phyloP scores from a whole-genome alignment of 805 yeast genomes.

The Starmerella bombi region DNA sequence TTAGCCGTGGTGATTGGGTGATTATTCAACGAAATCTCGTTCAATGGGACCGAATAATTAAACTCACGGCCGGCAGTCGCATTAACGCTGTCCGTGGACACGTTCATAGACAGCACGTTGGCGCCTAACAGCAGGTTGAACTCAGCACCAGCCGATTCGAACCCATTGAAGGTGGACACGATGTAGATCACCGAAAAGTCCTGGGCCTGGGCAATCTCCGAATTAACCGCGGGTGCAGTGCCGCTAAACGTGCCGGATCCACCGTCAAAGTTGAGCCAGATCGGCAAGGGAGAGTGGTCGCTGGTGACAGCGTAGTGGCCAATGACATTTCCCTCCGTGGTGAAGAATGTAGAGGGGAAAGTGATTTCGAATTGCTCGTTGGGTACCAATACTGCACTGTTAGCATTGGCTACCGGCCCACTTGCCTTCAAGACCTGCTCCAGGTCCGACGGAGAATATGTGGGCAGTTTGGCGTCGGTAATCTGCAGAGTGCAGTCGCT shows the following conservation, averaged over 20 bases:
- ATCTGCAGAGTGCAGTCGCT: slow-evolving; percentile 49
- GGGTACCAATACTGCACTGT: slow-evolving; percentile 62
- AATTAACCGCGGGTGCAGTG: slow-evolving; percentile 73
- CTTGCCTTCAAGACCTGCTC: slow-evolving; percentile 42
- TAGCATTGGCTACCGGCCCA: slow-evolving; percentile 66
- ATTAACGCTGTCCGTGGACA: slow-evolving; percentile 47
- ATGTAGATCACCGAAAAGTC: slow-evolving; percentile 56
- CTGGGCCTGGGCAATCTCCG: slow-evolving; percentile 77
- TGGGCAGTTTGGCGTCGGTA: slow-evolving; percentile 43
- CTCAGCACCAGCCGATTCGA: slow-evolving; percentile 50
- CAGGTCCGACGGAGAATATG: slow-evolving; percentile 34
- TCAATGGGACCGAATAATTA: slow-evolving; percentile 46
- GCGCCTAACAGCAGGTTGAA: slow-evolving; percentile 78
- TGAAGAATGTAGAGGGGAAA: slow-evolving; percentile 52
- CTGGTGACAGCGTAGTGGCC: slow-evolving; percentile 71
- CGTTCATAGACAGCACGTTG: slow-evolving; percentile 59
- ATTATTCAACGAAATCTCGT: slow-evolving; percentile 55
- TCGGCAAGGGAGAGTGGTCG: slow-evolving; percentile 79
- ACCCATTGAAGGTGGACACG: slow-evolving; percentile 69
- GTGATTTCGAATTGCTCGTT: slow-evolving; percentile 51
- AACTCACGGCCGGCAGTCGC: slow-evolving; percentile 52
- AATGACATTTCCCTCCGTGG: slow-evolving; percentile 37
- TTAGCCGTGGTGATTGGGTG: slow-evolving; percentile 34
- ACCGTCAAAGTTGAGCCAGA: slow-evolving; percentile 67
- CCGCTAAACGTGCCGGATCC: slow-evolving; percentile 60